Evolutionary conservation across 176 grass and related monocot genomes (phyloP).

Genomic region (Panicum miliaceum): DNA sequence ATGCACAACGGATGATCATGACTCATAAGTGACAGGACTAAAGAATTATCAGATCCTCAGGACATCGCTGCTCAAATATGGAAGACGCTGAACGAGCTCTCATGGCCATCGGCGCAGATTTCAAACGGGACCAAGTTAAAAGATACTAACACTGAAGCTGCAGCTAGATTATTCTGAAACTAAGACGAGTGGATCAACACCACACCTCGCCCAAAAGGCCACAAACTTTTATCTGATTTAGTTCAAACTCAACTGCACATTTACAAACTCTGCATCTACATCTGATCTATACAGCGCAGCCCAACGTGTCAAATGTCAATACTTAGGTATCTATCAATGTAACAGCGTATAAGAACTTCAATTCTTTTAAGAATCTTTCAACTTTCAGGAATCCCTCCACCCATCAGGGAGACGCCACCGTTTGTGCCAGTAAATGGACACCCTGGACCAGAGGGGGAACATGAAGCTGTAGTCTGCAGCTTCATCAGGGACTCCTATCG

Average conservation of each 20-base stretch:
- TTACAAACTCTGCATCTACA: constrained; percentile 55
- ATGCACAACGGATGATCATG: neutral
- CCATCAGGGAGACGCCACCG: constrained; percentile 76
- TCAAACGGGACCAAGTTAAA: neutral
- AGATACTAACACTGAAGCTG: neutral
- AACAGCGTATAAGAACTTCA: constrained; percentile 48
- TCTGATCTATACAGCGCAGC: constrained; percentile 50
- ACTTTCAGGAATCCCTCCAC: constrained; percentile 66
- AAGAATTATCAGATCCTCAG: neutral
- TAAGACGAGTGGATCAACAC: constrained; percentile 26
- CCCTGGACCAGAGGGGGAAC: constrained; percentile 92
- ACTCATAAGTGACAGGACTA: neutral
- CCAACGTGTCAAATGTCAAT: constrained; percentile 47
- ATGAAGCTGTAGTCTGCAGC: constrained; percentile 95
- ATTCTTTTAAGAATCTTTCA: constrained; percentile 30
- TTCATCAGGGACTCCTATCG: constrained; percentile 77
- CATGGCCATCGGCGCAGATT: neutral
- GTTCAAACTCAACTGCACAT: constrained; percentile 49
- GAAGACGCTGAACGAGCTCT: neutral
- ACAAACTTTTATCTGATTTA: constrained; percentile 26
- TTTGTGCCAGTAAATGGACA: constrained; percentile 93
- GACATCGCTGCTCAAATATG: neutral
- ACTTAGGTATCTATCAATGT: constrained; percentile 42
- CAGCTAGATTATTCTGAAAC: constrained; percentile 43
- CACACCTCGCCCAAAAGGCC: constrained; percentile 20